Evolutionary conservation across 1,284 basidiomycete genomes (phyloP), one percentile per base, ranked within the genome.

Genomic region (Boletus albobrunnescens): DNA sequence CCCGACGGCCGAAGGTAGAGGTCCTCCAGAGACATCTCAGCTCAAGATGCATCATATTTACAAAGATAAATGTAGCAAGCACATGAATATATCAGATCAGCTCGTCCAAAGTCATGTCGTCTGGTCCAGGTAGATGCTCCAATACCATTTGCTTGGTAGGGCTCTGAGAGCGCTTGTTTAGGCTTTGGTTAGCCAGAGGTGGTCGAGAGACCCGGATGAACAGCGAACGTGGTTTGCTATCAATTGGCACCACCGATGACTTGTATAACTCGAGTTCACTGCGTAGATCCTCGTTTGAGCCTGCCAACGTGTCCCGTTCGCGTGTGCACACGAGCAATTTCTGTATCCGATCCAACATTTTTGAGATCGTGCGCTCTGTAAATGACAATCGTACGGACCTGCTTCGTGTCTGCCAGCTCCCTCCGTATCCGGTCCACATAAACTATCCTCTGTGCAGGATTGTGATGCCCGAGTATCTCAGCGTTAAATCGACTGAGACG

Each of bases 401-500:
- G 82, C 62, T 85, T 87, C 11, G 77, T 74, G 38, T 86, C 84
- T 6, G 83, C 77, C 30, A 88, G 67, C 58, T 88, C 85, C 47
- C 71, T 70, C 32, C 85, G 75, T 51, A 88, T 80, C 47, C 82
- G 73, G 50, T 88, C 86, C 19, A 88, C 79, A 56, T 88, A 88
- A 65, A 80, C 71, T 54, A 88, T 86, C 28, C 81, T 75, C 63
- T 88, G 86, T 1, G 81, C 78, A 6, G 85, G 84, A 59, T 88
- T 88, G 24, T 76, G 73, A 58, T 88, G 86, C 0, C 83, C 77
- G 16, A 89, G 65, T 46, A 89, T 87, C 60, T 88, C 79, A 1
- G 86, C 86, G 53, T 90, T 90, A 69, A 87, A 84, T 58, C 71
- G 76, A 60, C 83, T 82, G 27, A 90, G 72, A 14, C 71, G 71